phyloP scores from a whole-genome alignment of 2,329 filamentous ascomycete species.

The Emydomyces testavorans region DNA sequence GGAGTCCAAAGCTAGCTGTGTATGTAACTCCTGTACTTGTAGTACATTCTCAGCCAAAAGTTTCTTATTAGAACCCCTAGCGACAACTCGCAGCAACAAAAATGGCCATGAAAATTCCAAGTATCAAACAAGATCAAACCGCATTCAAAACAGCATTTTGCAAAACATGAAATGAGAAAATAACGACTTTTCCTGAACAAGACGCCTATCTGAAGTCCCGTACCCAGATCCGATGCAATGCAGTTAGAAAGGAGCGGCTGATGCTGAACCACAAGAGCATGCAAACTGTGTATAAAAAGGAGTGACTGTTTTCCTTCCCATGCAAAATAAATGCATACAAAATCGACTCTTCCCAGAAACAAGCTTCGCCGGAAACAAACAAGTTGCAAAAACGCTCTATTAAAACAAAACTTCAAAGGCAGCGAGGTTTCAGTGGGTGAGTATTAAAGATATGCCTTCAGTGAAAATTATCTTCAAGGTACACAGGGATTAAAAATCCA shows the following conservation, averaged over 20 bases:
- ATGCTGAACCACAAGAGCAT: slow-evolving; percentile 14
- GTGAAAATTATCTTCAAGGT: background rate
- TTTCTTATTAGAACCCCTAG: background rate
- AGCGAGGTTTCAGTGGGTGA: background rate
- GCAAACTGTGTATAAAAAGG: slow-evolving; percentile 9
- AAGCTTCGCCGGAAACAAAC: slow-evolving; percentile 13
- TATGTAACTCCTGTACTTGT: background rate
- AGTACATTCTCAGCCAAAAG: background rate
- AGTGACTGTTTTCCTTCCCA: slow-evolving; percentile 11
- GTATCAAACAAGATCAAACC: background rate
- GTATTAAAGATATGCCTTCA: slow-evolving; percentile 5
- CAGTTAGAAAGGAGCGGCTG: slow-evolving; percentile 15
- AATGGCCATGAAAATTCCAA: background rate
- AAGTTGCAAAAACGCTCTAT: slow-evolving; percentile 2
- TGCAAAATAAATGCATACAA: slow-evolving; percentile 13
- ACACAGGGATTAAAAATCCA: background rate
- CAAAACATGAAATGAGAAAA: slow-evolving; percentile 3
- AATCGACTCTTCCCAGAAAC: slow-evolving; percentile 16
- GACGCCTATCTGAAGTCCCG: slow-evolving; percentile 11
- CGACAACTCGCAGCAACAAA: background rate
- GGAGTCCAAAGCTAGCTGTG: too few relatives aligned
- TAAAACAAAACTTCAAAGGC: slow-evolving; percentile 3
- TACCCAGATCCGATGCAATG: slow-evolving; percentile 18
- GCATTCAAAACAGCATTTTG: slow-evolving; percentile 2
- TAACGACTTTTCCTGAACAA: background rate